These are phyloP conservation scores for Ceratobasidium papillatum DNA, from an alignment of 1,284 basidiomycete species.

Conservation along the genomic window DNA sequence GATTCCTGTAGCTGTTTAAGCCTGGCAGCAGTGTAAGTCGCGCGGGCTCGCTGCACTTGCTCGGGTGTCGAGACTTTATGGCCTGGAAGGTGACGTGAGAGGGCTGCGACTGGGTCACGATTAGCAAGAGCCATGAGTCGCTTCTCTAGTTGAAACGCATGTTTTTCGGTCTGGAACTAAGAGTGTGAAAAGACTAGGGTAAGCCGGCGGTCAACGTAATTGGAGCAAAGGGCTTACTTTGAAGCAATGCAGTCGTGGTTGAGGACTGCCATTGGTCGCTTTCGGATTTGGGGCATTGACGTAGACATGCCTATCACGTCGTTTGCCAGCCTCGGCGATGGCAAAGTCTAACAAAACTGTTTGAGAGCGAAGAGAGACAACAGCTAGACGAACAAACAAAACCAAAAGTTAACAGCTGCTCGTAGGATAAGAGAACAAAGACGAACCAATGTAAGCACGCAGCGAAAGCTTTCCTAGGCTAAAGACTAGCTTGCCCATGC, in stretches of 20 bases:
- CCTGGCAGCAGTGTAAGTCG: constrained; percentile 18
- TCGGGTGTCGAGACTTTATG: constrained; percentile 27
- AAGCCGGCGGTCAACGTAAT: neutral
- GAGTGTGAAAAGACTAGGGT: constrained; percentile 1
- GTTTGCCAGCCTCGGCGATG: constrained; percentile 38
- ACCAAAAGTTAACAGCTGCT: neutral
- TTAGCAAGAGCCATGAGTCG: constrained; percentile 37
- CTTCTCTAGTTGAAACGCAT: constrained; percentile 39
- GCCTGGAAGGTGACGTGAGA: constrained; percentile 26
- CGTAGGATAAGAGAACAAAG: neutral
- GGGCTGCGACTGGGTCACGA: constrained; percentile 38
- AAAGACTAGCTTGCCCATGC: constrained; percentile 38
- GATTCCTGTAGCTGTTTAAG: constrained; percentile 36
- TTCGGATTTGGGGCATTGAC: constrained; percentile 39
- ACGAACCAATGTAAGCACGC: constrained; percentile 36
- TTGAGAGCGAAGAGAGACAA: constrained; percentile 35
- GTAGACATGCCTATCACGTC: constrained; percentile 39
- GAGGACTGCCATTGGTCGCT: constrained; percentile 35
- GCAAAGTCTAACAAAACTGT: constrained; percentile 35
- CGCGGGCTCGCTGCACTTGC: constrained; percentile 27
- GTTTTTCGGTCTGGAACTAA: constrained; percentile 39
- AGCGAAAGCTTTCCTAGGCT: constrained; percentile 36
- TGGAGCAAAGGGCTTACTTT: neutral
- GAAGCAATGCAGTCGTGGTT: constrained; percentile 38
- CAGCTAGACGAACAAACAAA: neutral